These are phyloP conservation scores for Jamesozyma jinghongensis DNA, from an alignment of 805 yeast genomes.

Conservation along the genomic window DNA sequence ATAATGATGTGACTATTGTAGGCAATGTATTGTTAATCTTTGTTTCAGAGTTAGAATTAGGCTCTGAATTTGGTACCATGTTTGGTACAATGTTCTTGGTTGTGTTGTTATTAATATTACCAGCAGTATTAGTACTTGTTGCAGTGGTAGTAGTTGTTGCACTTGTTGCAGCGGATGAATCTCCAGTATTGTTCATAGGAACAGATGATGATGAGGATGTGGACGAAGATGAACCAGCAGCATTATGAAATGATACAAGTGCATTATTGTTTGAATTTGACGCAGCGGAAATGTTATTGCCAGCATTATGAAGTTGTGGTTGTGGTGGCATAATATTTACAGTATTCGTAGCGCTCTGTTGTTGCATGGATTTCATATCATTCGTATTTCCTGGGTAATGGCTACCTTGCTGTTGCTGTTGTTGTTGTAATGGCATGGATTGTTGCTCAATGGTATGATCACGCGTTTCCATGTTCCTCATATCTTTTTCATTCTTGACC, in stretches of 20 bases:
- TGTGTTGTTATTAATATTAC: neutral
- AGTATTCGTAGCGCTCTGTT: neutral
- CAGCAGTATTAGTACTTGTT: too few species aligned
- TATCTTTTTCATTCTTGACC: neutral
- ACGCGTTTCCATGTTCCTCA: neutral
- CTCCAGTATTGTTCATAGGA: neutral
- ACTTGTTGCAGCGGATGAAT: slow-evolving; percentile 3
- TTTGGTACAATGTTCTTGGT: neutral
- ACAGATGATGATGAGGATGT: slow-evolving; percentile 9
- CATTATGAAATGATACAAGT: slow-evolving; percentile 11
- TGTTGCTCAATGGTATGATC: slow-evolving; percentile 1
- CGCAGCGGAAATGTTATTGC: neutral
- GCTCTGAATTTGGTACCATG: neutral
- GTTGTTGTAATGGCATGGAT: neutral
- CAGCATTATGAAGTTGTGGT: neutral
- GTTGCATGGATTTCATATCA: neutral
- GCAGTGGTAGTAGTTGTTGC: slow-evolving; percentile 1
- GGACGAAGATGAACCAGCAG: slow-evolving; percentile 7
- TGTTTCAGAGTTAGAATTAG: neutral
- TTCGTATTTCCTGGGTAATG: neutral
- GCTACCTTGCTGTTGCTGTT: neutral
- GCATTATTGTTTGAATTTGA: slow-evolving; percentile 11
- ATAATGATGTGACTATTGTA: slow-evolving; percentile 3
- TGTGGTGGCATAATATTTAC: neutral
- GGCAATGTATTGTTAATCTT: slow-evolving; percentile 2